Evolutionary conservation across 306 rosid species (phyloP), one percentile per base, ranked within the genome.

Genomic region (Sindora glabra): DNA sequence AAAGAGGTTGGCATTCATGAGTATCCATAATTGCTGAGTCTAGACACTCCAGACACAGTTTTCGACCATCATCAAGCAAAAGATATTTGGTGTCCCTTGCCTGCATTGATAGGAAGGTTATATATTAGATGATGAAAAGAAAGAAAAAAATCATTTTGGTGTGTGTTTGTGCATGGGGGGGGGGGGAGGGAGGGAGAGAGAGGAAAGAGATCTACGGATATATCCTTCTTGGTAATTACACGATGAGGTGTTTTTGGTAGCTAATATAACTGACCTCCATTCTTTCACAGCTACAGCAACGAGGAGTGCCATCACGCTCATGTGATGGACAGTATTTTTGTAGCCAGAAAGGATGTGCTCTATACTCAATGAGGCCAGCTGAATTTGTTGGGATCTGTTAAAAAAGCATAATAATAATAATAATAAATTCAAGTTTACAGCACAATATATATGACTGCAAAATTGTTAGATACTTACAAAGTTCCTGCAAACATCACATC

Each of bases 271-370:
- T 63, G 49, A 94, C 99, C 95, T 94, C 95, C 99, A 94, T 89
- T 89, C 95, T 84, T 77, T 94, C 95, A 71, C 99, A 94, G 77
- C 99, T 94, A 83, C 99, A 94, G 68, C 99, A 94, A 47, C 97
- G 86, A 63, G 95, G 95, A 64, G 99, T 94, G 27, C 91, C 83
- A 56, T 94, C 97, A 1, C 78, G 85, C 65, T 94, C 99, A 47
- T 94, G 99, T 22, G 95, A 82, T 48, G 99, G 99, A 61, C 99
- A 94, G 59, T 94, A 94, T 56, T 89, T 89, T 42, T 89, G 99
- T 34, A 14, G 56, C 97, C 97, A 94, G 80, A 94, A 89, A 64
- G 99, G 99, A 77, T 94, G 99, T 54, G 86, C 96, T 74, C 95
- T 89, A 69, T 82, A 94, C 85, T 94, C 95, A 39, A 94, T 86